Conservation (phyloP, 108 stramenopile genomes). For the Hondaea fermentalgiana region DNA sequence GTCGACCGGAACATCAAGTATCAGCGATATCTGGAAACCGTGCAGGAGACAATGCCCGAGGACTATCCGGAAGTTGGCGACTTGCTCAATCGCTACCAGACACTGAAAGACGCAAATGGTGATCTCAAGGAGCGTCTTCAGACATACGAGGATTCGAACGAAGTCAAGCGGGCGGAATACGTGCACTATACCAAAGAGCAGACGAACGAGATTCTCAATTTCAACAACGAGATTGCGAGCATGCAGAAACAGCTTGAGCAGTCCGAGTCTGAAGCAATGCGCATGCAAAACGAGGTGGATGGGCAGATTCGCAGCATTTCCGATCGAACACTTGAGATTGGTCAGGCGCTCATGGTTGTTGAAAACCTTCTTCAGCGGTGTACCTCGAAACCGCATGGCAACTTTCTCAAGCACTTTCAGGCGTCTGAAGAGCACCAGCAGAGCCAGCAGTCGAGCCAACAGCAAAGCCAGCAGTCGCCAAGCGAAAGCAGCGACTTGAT, state of each 20-base stretch:
- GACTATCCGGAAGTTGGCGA: constrained; percentile 50
- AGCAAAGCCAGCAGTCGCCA: not conserved
- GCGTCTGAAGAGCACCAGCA: not conserved
- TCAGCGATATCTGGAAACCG: constrained; percentile 27
- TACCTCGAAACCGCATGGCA: not conserved
- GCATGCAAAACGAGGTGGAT: constrained; percentile 36
- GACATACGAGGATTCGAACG: constrained; percentile 27
- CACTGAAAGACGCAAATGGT: constrained; percentile 42
- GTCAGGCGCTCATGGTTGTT: constrained; percentile 24
- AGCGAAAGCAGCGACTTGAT: not conserved
- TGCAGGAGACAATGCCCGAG: constrained; percentile 41
- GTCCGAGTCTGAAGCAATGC: constrained; percentile 24
- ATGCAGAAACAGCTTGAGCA: constrained; percentile 38
- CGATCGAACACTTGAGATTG: constrained; percentile 40
- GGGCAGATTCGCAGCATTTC: constrained; percentile 33
- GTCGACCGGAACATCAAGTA: constrained; percentile 19
- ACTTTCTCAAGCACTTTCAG: constrained; percentile 12
- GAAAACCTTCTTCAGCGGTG: not conserved
- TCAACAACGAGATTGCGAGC: constrained; percentile 45
- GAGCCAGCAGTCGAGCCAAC: not conserved
- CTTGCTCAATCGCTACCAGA: constrained; percentile 41
- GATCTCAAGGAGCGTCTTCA: constrained; percentile 32
- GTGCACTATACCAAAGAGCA: constrained; percentile 37
- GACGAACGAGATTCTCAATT: constrained; percentile 45
- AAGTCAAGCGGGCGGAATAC: constrained; percentile 31